Evolutionary conservation across 768 basidiomycete genomes (phyloP).

Genomic region (Pluteus cervinus): DNA sequence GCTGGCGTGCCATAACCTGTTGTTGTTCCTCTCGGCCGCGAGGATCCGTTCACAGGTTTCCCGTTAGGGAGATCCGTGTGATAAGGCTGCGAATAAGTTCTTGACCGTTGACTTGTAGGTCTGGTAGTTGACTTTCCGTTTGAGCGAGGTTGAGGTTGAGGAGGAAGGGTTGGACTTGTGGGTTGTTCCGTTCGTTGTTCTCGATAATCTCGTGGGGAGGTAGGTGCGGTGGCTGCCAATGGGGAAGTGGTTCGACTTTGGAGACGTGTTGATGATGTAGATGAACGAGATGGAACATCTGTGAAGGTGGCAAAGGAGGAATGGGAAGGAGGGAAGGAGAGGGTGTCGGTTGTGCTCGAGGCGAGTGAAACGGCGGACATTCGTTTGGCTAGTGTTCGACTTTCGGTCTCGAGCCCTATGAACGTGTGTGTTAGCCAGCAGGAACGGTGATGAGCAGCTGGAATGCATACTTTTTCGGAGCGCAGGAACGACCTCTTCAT

Average conservation of each 20-base stretch:
- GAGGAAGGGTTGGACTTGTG: slow-evolving; percentile 14
- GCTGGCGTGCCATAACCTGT: no score
- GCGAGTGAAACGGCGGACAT: slow-evolving; percentile 70
- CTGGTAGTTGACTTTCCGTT: slow-evolving; percentile 22
- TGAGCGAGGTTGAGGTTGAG: not conserved
- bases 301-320: slow-evolving; percentile 12
- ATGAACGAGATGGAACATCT: slow-evolving; percentile 4
- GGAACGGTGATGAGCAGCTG: slow-evolving; percentile 3
- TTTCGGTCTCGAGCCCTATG: slow-evolving; percentile 76
- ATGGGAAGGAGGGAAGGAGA: slow-evolving; percentile 19
- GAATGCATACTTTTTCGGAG: slow-evolving; percentile 64
- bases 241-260: slow-evolving; percentile 6
- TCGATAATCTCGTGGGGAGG: not conserved
- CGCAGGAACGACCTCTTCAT: slow-evolving; percentile 77
- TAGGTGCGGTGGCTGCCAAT: slow-evolving; percentile 2
- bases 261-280: slow-evolving; percentile 4
- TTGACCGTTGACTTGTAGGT: slow-evolving; percentile 39
- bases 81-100: slow-evolving; percentile 64
- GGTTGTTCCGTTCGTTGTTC: slow-evolving; percentile 11
- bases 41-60: slow-evolving; percentile 19
- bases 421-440: slow-evolving; percentile 9
- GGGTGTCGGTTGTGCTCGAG: slow-evolving; percentile 45
- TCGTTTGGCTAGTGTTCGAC: slow-evolving; percentile 68
- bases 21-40: slow-evolving; percentile 22
- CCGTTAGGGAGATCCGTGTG: slow-evolving; percentile 30